phyloP scores from a whole-genome alignment of 2,329 filamentous ascomycete species.

The Alternaria solani region DNA sequence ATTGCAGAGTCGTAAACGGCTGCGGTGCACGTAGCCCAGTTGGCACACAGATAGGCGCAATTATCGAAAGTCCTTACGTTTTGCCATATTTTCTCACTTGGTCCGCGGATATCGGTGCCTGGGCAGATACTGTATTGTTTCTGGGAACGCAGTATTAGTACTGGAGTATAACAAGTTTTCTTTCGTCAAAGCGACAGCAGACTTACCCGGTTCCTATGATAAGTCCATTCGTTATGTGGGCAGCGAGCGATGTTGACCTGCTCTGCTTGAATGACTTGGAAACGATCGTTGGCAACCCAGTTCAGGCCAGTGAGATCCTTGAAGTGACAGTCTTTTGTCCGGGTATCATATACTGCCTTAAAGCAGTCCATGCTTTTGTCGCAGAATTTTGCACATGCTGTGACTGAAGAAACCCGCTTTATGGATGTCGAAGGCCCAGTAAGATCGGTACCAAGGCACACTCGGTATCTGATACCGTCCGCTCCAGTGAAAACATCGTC shows the following conservation, averaged over 20 bases:
- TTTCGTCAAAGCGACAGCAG: background rate
- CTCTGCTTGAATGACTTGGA: constrained; percentile 33
- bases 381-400: constrained; percentile 33
- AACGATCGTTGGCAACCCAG: constrained; percentile 32
- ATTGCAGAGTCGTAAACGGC: constrained; percentile 32
- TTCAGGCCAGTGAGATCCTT: constrained; percentile 27
- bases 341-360: constrained; percentile 38
- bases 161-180: background rate
- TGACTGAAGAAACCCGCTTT: constrained; percentile 26
- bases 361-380: constrained; percentile 32
- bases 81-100: constrained; percentile 24
- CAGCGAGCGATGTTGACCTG: constrained; percentile 36
- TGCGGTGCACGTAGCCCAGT: constrained; percentile 25
- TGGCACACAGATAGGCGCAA: constrained; percentile 36
- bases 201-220: constrained; percentile 28
- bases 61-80: constrained; percentile 23
- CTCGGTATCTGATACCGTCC: constrained; percentile 29
- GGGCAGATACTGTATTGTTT: constrained; percentile 34
- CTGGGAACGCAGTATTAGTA: constrained; percentile 11
- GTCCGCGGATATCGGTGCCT: constrained; percentile 35
- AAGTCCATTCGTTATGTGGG: constrained; percentile 30
- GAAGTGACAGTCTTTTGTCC: constrained; percentile 31
- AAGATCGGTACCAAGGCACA: constrained; percentile 33
- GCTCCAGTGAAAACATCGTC: constrained; percentile 31
- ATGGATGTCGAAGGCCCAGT: constrained; percentile 23